A percentile compares a stretch with the other conserved stretches of the same genome.
These are phyloP conservation scores for Colletotrichum cordylinicola DNA, from an alignment of 2,329 filamentous ascomycete species.

Conservation along the genomic window DNA sequence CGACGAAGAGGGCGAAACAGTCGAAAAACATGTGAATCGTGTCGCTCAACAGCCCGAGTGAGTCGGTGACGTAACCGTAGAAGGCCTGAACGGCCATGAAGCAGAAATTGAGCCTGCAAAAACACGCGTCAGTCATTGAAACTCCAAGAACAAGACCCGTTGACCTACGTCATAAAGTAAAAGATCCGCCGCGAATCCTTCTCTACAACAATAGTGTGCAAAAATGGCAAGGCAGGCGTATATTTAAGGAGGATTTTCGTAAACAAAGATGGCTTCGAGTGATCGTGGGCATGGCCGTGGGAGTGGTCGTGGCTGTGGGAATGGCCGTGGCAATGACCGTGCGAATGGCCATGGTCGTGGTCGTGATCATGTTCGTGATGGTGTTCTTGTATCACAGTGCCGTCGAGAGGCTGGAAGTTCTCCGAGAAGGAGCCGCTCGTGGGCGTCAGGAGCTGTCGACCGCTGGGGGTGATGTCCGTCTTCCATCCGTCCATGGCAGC, in stretches of 20 bases:
- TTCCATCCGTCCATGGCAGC: slow-evolving; percentile 45
- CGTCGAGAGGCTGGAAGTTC: slow-evolving; percentile 19
- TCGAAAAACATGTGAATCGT: slow-evolving; percentile 99
- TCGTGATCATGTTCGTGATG: slow-evolving; percentile 32
- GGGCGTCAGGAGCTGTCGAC: slow-evolving; percentile 43
- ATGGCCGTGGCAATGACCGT: slow-evolving; percentile 30
- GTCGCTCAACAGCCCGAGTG: slow-evolving; percentile 92
- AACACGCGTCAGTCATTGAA: slow-evolving; percentile 12
- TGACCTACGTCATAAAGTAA: slow-evolving; percentile 87
- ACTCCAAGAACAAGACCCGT: neutral
- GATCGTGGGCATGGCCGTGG: slow-evolving; percentile 32
- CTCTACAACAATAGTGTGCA: slow-evolving; percentile 87
- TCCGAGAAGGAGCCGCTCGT: slow-evolving; percentile 14
- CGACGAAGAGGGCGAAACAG: slow-evolving; percentile 89
- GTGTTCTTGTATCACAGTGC: slow-evolving; percentile 17
- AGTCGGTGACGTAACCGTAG: slow-evolving; percentile 93
- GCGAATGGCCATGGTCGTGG: slow-evolving; percentile 27
- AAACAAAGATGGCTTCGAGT: slow-evolving; percentile 66
- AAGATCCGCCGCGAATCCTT: slow-evolving; percentile 95
- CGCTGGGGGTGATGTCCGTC: slow-evolving; percentile 44
- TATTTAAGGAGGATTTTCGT: slow-evolving; percentile 76
- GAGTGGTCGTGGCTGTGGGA: slow-evolving; percentile 29
- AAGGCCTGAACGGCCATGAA: slow-evolving; percentile 97
- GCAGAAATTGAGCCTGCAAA: slow-evolving; percentile 79
- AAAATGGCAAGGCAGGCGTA: slow-evolving; percentile 74